A percentile compares a stretch with the other conserved stretches of the same genome.
phyloP scores from a whole-genome alignment of 2,329 filamentous ascomycete genomes.

The Paracamarosporium sp. region DNA sequence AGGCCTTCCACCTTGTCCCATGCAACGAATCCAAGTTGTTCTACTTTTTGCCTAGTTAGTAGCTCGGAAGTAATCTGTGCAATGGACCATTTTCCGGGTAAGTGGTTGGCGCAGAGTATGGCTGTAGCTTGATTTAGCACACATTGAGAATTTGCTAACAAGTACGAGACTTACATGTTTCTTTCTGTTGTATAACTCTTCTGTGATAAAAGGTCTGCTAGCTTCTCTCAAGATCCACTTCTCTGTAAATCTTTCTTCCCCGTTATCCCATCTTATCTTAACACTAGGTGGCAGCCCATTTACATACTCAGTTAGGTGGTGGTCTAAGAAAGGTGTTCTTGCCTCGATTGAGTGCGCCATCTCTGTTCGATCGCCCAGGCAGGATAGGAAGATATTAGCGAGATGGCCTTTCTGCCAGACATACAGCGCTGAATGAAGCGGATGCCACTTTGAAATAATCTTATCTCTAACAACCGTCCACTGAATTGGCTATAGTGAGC shows the following conservation, averaged over 20 bases:
- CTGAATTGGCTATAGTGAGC: slow-evolving; percentile 37
- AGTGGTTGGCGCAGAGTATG: slow-evolving; percentile 54
- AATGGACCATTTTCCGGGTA: slow-evolving; percentile 54
- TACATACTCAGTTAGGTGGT: slow-evolving; percentile 46
- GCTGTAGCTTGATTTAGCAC: slow-evolving; percentile 14
- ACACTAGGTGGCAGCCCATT: slow-evolving; percentile 45
- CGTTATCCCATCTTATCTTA: slow-evolving; percentile 41
- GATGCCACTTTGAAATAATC: slow-evolving; percentile 27
- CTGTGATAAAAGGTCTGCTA: slow-evolving; percentile 56
- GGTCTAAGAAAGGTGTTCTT: slow-evolving; percentile 50
- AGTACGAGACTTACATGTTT: slow-evolving; percentile 46
- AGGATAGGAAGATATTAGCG: slow-evolving; percentile 47
- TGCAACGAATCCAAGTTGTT: slow-evolving; percentile 38
- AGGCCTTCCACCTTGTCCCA: slow-evolving; percentile 38
- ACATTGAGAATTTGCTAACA: no score
- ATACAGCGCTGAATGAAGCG: slow-evolving; percentile 27
- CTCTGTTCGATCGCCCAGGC: slow-evolving; percentile 54
- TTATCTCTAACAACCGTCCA: slow-evolving; percentile 15
- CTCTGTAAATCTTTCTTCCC: slow-evolving; percentile 37
- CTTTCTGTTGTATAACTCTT: slow-evolving; percentile 58
- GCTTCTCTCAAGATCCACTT: slow-evolving; percentile 62
- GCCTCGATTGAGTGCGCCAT: slow-evolving; percentile 51
- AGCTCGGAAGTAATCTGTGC: slow-evolving; percentile 39
- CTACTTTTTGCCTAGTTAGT: slow-evolving; percentile 30
- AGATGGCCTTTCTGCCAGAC: slow-evolving; percentile 29